These are phyloP conservation scores for Erigeron philadelphicus DNA, from an alignment of 140 eudicot genomes.

Conservation along the genomic window DNA sequence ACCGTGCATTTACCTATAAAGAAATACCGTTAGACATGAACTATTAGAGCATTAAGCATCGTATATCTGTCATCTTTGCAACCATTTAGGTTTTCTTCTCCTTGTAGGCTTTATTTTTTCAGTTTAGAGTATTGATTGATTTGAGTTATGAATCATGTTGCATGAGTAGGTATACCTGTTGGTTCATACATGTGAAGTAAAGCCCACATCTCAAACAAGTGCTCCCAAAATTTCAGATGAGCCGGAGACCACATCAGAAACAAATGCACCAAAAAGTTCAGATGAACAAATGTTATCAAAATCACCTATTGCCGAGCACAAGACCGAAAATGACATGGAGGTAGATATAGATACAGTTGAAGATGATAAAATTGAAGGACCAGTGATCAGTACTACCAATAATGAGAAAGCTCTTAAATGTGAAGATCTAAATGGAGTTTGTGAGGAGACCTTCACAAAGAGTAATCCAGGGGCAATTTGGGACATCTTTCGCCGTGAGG, in stretches of 20 bases:
- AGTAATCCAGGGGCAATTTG: slow-evolving; percentile 67
- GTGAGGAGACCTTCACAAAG: slow-evolving; percentile 32
- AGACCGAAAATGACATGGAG: slow-evolving; percentile 24
- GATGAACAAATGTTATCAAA: slow-evolving; percentile 27
- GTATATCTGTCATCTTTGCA: background rate
- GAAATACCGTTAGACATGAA: background rate
- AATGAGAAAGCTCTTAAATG: slow-evolving; percentile 36
- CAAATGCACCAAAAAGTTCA: slow-evolving; percentile 25
- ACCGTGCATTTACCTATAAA: background rate
- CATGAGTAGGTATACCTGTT: slow-evolving; percentile 65
- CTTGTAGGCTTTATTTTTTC: slow-evolving; percentile 1
- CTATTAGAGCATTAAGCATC: background rate
- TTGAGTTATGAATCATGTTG: slow-evolving; percentile 15
- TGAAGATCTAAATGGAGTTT: slow-evolving; percentile 37
- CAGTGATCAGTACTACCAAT: slow-evolving; percentile 24
- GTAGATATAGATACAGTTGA: slow-evolving; percentile 30
- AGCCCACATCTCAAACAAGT: slow-evolving; percentile 30
- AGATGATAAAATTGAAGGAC: slow-evolving; percentile 32
- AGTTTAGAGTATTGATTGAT: slow-evolving; percentile 13
- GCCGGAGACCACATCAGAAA: slow-evolving; percentile 28
- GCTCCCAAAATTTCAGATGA: slow-evolving; percentile 25
- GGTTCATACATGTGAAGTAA: slow-evolving; percentile 70
- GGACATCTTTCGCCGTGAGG: slow-evolving; percentile 84
- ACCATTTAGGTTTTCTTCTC: slow-evolving; percentile 8
- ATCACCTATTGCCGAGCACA: slow-evolving; percentile 30